A percentile compares a stretch with the other conserved stretches of the same genome.
Evolutionary conservation across 139 green algal genomes (phyloP).

Genomic region (Micromonas pusilla): DNA sequence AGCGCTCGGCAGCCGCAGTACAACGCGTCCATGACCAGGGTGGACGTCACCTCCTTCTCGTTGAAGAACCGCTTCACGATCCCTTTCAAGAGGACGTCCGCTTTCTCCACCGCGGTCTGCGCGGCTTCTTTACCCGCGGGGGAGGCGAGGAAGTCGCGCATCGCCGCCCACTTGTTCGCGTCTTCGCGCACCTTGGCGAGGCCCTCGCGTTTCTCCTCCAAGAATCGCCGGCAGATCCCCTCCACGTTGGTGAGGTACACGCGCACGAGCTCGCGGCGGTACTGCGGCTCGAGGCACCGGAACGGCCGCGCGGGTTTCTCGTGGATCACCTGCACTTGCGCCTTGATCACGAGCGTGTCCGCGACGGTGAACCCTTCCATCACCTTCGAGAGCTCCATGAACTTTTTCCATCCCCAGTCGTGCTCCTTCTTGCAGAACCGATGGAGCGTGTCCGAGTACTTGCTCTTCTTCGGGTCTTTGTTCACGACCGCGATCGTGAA

Average conservation of each 20-base stretch:
- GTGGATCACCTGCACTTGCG: constrained; percentile 87
- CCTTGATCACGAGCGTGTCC: constrained; percentile 94
- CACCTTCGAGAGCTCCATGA: constrained; percentile 86
- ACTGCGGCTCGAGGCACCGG: constrained; percentile 87
- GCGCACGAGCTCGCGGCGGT: constrained; percentile 89
- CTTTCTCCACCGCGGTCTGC: constrained; percentile 48
- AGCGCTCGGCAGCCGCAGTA: constrained; percentile 79
- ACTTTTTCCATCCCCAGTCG: constrained; percentile 99
- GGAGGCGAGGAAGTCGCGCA: constrained; percentile 32
- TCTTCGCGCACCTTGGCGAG: constrained; percentile 59
- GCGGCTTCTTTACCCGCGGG: constrained; percentile 34
- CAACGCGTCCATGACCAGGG: constrained; percentile 95
- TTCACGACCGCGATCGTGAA: constrained; percentile 99
- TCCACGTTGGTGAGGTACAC: constrained; percentile 98
- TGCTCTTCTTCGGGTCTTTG: constrained; percentile 95
- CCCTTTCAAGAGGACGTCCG: constrained; percentile 73
- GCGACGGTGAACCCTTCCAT: constrained; percentile 86
- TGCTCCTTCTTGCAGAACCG: constrained; percentile 99
- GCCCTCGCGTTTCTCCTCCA: constrained; percentile 76
- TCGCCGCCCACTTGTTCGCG: constrained; percentile 34
- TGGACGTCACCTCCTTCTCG: constrained; percentile 97
- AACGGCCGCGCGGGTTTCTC: constrained; percentile 66
- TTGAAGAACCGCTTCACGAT: constrained; percentile 97
- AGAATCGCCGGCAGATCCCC: constrained; percentile 81
- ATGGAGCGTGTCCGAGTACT: constrained; percentile 97